Evolutionary conservation across 164 flowering plant genomes (phyloP).

Genomic region (Sextonia rubra): DNA sequence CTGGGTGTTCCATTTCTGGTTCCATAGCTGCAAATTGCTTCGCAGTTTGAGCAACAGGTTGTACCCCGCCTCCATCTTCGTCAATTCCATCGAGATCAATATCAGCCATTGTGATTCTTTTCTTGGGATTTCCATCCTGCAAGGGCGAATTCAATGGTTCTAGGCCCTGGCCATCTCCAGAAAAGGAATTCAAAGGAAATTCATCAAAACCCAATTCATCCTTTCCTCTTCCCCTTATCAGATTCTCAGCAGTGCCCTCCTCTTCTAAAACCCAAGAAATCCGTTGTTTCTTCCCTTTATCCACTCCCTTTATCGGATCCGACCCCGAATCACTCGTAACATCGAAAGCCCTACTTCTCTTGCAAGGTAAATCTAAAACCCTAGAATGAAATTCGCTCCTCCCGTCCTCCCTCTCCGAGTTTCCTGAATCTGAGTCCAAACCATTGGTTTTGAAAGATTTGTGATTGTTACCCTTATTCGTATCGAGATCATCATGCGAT

Average conservation of each 20-base stretch:
- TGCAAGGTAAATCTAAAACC: not conserved
- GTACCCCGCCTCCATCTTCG: not conserved
- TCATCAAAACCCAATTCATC: constrained; percentile 8
- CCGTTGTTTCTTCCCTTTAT: constrained; percentile 2
- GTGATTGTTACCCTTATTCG: not conserved
- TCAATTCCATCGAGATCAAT: constrained; percentile 5
- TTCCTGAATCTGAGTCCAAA: not conserved
- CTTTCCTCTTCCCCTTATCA: not conserved
- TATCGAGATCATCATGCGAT: not conserved
- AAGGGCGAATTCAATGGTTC: constrained; percentile 30
- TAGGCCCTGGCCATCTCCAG: constrained; percentile 3
- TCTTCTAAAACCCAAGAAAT: not conserved
- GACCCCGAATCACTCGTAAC: too few relatives aligned
- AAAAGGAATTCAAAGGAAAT: too few relatives aligned
- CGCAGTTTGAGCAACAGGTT: not conserved
- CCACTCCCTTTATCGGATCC: not conserved
- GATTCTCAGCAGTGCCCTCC: constrained; percentile 1
- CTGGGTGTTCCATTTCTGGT: not conserved
- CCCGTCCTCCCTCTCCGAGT: not conserved
- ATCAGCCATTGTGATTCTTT: constrained; percentile 8
- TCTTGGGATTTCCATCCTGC: constrained; percentile 29
- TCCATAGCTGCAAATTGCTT: not conserved
- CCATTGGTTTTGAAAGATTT: too few relatives aligned
- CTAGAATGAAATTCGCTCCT: not conserved
- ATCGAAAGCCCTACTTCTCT: not conserved